These are phyloP conservation scores for Ustilago loliicola DNA, from an alignment of 1,284 basidiomycete genomes.

Conservation along the genomic window DNA sequence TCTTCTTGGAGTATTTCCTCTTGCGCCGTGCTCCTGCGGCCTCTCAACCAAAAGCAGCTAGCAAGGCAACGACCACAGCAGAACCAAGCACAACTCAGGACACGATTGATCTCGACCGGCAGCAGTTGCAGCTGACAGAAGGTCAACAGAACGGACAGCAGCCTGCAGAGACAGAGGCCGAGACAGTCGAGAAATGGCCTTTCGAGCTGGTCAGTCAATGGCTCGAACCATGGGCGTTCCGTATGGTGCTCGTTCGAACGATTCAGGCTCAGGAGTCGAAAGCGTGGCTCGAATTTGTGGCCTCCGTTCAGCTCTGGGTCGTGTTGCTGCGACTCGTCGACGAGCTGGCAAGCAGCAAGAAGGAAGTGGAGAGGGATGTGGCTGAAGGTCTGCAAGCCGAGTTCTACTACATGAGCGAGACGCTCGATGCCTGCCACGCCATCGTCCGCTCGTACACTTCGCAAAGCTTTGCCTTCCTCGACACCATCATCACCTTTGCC, in stretches of 20 bases:
- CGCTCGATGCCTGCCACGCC: conserved; percentile 59
- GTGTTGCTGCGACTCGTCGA: conserved; percentile 65
- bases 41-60: conserved; percentile 17
- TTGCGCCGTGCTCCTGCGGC: conserved; percentile 45
- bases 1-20: conserved; percentile 69
- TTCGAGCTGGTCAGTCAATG: conserved; percentile 60
- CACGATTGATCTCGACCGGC: conserved; percentile 15
- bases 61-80: conserved; percentile 1
- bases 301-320: conserved; percentile 66
- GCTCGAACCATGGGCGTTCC: conserved; percentile 68
- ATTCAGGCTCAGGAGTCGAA: conserved; percentile 56
- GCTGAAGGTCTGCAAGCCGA: conserved; percentile 66
- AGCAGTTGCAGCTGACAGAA: conserved; percentile 4
- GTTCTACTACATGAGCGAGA: conserved; percentile 67
- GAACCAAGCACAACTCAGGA: conserved; percentile 16
- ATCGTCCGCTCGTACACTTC: conserved; percentile 60
- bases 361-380: conserved; percentile 49
- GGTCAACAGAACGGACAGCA: conserved; percentile 4
- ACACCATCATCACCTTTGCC: conserved; percentile 62
- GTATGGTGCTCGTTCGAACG: conserved; percentile 61
- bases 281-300: conserved; percentile 67
- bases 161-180: neutral
- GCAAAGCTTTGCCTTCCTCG: conserved; percentile 67
- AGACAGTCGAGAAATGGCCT: conserved; percentile 41
- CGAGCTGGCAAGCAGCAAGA: conserved; percentile 56